Evolutionary conservation across 2,329 filamentous ascomycete genomes (phyloP).

Genomic region (Albifimbria verrucaria): DNA sequence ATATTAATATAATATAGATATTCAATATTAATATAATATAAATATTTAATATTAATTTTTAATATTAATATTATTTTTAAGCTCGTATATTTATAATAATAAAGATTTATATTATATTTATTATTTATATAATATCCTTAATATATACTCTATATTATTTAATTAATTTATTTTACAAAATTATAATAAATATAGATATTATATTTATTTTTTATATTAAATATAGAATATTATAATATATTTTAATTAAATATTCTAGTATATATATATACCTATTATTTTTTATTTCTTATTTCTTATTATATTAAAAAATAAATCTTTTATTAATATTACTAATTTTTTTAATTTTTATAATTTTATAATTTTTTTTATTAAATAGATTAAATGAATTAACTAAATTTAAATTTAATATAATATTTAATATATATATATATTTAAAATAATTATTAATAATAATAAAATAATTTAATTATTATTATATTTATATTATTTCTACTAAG

Average conservation of each 20-base stretch:
- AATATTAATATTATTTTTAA: too few relatives aligned
- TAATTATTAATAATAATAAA: not conserved
- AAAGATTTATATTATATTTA: not conserved
- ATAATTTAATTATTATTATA: not conserved
- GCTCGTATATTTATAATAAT: not conserved
- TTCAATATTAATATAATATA: not conserved
- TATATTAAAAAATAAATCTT: not conserved
- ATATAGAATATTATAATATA: not conserved
- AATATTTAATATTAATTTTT: not conserved
- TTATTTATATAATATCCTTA: conserved; percentile 1
- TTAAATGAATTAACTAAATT: not conserved
- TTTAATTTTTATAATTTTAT: not conserved
- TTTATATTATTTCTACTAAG: not conserved
- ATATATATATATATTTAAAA: not conserved
- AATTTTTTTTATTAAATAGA: not conserved
- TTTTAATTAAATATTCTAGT: not conserved
- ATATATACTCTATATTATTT: not conserved
- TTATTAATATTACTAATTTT: not conserved
- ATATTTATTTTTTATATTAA: too few relatives aligned
- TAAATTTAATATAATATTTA: not conserved
- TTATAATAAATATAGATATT: not conserved
- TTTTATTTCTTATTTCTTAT: not conserved
- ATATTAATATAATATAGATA: conserved; percentile 1
- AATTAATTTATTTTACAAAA: not conserved
- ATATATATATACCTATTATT: not conserved